Percentiles rank a stretch among this genome's conserved stretches.
Conservation (phyloP, 2,329 filamentous ascomycete species). For the Cordyceps pruinosa region DNA sequence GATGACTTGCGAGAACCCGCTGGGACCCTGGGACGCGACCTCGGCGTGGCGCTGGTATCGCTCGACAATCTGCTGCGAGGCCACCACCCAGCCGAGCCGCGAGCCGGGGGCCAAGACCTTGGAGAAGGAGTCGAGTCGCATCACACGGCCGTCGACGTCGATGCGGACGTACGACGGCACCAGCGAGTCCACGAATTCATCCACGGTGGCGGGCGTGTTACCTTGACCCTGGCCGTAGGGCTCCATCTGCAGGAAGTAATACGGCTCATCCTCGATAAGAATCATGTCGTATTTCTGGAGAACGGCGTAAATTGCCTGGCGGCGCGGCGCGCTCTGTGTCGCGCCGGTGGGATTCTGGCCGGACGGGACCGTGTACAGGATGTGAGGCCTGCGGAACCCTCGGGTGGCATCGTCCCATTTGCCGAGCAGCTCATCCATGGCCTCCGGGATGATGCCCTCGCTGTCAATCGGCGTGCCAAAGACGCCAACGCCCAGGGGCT, state of each 20-base stretch:
- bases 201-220: slow-evolving; percentile 50
- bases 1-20: slow-evolving; percentile 75
- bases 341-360: slow-evolving; percentile 90
- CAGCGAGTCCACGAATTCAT: slow-evolving; percentile 60
- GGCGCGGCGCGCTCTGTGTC: slow-evolving; percentile 62
- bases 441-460: slow-evolving; percentile 45
- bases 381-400: slow-evolving; percentile 43
- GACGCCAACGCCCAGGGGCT: slow-evolving; percentile 44
- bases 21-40: slow-evolving; percentile 75
- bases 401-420: slow-evolving; percentile 41
- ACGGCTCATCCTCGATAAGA: slow-evolving; percentile 90
- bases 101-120: slow-evolving; percentile 83
- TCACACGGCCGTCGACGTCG: slow-evolving; percentile 78
- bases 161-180: slow-evolving; percentile 68
- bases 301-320: slow-evolving; percentile 67
- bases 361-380: slow-evolving; percentile 58
- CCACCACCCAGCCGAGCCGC: slow-evolving; percentile 83
- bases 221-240: slow-evolving; percentile 54
- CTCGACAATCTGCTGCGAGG: slow-evolving; percentile 75
- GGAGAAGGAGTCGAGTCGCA: slow-evolving; percentile 88
- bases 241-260: slow-evolving; percentile 89
- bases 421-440: slow-evolving; percentile 44
- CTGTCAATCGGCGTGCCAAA: slow-evolving; percentile 47
- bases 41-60: slow-evolving; percentile 78
- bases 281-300: slow-evolving; percentile 78